A percentile compares a stretch with the other conserved stretches of the same genome.
Evolutionary conservation across 768 basidiomycete genomes (phyloP).

Genomic region (Lactifluus pinguis): DNA sequence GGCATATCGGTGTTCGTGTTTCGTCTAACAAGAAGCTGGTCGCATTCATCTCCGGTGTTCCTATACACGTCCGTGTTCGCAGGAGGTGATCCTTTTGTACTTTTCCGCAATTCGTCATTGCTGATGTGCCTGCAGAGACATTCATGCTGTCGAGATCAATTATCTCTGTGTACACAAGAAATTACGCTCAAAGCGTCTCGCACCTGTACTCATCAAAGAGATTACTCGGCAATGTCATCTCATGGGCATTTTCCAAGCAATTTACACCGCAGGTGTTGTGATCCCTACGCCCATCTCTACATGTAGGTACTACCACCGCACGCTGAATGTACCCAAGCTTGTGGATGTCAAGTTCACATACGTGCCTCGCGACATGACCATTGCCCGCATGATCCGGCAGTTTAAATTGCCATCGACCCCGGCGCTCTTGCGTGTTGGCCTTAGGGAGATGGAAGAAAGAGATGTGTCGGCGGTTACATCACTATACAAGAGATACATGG

Average conservation of each 20-base stretch:
- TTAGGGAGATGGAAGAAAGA: constrained; percentile 80
- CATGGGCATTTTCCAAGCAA: constrained; percentile 88
- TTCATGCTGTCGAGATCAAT: constrained; percentile 86
- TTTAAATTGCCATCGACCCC: constrained; percentile 55
- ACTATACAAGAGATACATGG: constrained; percentile 71
- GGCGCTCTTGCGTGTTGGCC: constrained; percentile 39
- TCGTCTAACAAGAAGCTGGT: constrained; percentile 87
- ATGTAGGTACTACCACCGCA: constrained; percentile 89
- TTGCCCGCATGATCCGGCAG: constrained; percentile 79
- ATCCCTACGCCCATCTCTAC: constrained; percentile 89
- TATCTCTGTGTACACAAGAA: constrained; percentile 98
- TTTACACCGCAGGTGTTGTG: constrained; percentile 91
- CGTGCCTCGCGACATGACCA: constrained; percentile 78
- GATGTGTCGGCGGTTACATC: constrained; percentile 66
- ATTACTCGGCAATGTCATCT: constrained; percentile 90
- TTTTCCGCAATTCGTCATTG: neutral
- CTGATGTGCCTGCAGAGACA: constrained; percentile 36
- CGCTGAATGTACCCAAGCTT: constrained; percentile 85
- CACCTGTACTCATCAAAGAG: constrained; percentile 96
- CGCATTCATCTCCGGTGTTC: constrained; percentile 93
- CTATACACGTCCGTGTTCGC: constrained; percentile 78
- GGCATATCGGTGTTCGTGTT: constrained; percentile 95
- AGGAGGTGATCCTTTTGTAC: constrained; percentile 47
- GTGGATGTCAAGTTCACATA: constrained; percentile 84
- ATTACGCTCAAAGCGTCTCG: constrained; percentile 85